Evolutionary conservation across 768 basidiomycete species (phyloP), one percentile per base, ranked within the genome.

Genomic region (Dictyophora rubrovolvata): DNA sequence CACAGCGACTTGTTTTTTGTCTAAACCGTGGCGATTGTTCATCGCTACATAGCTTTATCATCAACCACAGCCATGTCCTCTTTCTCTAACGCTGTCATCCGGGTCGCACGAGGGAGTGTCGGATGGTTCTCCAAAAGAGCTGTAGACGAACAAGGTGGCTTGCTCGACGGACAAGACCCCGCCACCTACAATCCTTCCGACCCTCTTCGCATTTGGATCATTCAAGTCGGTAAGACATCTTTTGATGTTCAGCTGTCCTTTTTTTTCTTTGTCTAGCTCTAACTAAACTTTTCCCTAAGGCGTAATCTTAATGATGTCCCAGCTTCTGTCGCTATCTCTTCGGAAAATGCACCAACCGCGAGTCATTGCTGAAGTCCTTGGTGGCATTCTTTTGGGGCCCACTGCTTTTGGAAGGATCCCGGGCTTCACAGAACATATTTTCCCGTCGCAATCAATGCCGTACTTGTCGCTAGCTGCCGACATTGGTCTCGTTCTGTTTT

Each of bases 381-480:
- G 89, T 5, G 94, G 95, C 8, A 93, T 97, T 62, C 65, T 97
- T n/a, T 77, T 95, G 12, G 88, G 88, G 76, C 71, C 67, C 65
- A 64, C 18, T 11, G 78, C 80, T 4, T 76, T 85, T 58, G 89
- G 94, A 22, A 82, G 86, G 21, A 91, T 96, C 60, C 93, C 93
- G 0, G 86, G 87, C 5, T 98, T 98, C 73, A 86, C 92, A 0
- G 56, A 87, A 49, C 83, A 84, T 67, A 84, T 96, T 56, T 98
- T 98, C 69, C 93, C 95, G 0, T 1, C 68, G 0, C 73, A 74
- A 0, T 93, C 91, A 0, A 68, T 79, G 6, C 77, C 92, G 0
- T 94, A 86, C 68, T 83, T 98, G 22, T 84, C 83, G 56, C 84
- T 98, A 18, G 84, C 87, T 17, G 89, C 95, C 14, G 89, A 91